These are phyloP conservation scores for Ceratocystis colombiana DNA, from an alignment of 2,329 filamentous ascomycete genomes.

Conservation along the genomic window DNA sequence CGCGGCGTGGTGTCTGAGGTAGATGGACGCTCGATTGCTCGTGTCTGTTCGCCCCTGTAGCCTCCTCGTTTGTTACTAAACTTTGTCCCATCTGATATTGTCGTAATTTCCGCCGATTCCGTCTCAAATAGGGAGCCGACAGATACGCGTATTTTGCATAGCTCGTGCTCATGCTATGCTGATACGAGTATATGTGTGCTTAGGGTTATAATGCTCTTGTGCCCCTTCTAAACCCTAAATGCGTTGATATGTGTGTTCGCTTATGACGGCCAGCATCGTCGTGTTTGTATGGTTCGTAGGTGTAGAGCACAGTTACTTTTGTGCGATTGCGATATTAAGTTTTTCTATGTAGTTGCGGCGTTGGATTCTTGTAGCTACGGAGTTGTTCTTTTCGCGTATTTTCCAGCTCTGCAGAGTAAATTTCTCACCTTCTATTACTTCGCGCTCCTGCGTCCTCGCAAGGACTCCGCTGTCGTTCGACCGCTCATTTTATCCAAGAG, in stretches of 20 bases:
- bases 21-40: too few species aligned
- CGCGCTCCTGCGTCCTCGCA: neutral
- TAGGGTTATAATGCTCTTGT: too few species aligned
- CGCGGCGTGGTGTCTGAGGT: too few species aligned
- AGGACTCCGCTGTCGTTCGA: neutral
- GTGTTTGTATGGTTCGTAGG: too few species aligned
- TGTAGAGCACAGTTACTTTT: too few species aligned
- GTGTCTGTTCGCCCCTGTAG: neutral
- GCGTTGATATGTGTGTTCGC: neutral
- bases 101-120: conserved; percentile 2
- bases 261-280: too few species aligned
- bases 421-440: neutral
- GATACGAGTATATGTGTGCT: too few species aligned
- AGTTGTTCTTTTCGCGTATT: too few species aligned
- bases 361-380: too few species aligned
- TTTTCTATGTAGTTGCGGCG: too few species aligned
- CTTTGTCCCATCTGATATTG: conserved; percentile 8
- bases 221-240: neutral
- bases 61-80: neutral
- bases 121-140: neutral
- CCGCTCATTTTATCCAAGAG: conserved; percentile 39
- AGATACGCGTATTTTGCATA: neutral
- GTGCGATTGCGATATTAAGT: too few species aligned
- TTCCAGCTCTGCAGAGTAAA: neutral
- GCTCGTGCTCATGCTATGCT: too few species aligned